Evolutionary conservation across 768 basidiomycete species (phyloP), one percentile per base, ranked within the genome.

Genomic region (Hypholoma fasciculare): DNA sequence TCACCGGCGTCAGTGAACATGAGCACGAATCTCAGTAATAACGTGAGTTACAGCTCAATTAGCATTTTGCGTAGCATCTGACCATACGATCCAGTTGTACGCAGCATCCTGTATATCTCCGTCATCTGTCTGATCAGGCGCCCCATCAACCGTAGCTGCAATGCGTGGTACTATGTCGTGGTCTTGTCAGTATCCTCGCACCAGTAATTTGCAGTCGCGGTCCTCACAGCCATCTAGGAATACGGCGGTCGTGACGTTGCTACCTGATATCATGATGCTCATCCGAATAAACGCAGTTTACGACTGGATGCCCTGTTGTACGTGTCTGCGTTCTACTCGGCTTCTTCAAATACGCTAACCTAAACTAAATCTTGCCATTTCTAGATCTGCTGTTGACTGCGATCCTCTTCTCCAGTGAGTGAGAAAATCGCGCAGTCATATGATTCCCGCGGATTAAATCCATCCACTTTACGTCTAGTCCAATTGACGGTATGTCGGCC

Each of bases 251-350:
- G 55, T 64, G 40, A 61, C 62, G n/a, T 56, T 65, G 23, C 57
- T 65, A 37, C 62, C 66, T 4, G 64, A 67, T 46, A 49, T 58
- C 36, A 60, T 67, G 57, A 59, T 67, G 27, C 61, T 67, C 47
- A 65, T 67, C 20, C 62, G 66, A 37, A 56, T 67, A n/a, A 67
- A 67, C 42, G 61, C 65, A 13, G 61, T 64, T 6, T 64, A 67
- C 37, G 52, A 52, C 26, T 67, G 63, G 63, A 51, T 49, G 19
- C 17, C 56, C 8, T 49, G 51, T 5, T 61, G 65, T 67, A 49
- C 36, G 8, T 1, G 17, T 7, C 40, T 23, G 14, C 43, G 30
- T 19, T 47, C 55, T 17, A 11, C 16, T 7, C n/a, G 30, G 30
- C 9, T 34, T 34, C 30, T 34, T 34, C 30, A 9, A 16, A 49